Conservation (phyloP, 805 yeast species). For the Pichia membranifaciens region DNA sequence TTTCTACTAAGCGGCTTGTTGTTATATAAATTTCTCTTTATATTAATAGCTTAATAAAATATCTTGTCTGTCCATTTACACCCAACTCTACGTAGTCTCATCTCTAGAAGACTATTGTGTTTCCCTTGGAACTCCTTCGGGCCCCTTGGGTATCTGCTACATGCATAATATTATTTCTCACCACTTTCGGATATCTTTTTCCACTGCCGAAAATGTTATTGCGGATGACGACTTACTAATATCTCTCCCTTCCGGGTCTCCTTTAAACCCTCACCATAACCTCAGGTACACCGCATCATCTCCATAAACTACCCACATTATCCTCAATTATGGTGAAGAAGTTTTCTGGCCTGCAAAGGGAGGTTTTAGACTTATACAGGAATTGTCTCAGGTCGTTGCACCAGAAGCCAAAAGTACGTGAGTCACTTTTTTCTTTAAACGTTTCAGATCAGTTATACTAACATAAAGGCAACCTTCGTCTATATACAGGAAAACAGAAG, state of each 20-base stretch:
- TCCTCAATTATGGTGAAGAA: conserved; percentile 15
- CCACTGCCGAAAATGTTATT: too few relatives aligned
- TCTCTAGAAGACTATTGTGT: background rate
- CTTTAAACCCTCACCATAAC: too few relatives aligned
- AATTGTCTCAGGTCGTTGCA: conserved; percentile 40
- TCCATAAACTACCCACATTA: too few relatives aligned
- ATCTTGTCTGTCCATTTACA: conserved; percentile 10
- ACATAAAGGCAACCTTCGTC: background rate
- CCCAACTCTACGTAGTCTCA: too few relatives aligned
- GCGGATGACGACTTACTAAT: too few relatives aligned
- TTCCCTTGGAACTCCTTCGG: too few relatives aligned
- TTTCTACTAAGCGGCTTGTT: conserved; percentile 62
- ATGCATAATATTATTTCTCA: too few relatives aligned
- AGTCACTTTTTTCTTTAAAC: background rate
- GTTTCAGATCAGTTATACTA: background rate
- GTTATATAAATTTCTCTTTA: conserved; percentile 13
- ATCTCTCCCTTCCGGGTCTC: too few relatives aligned
- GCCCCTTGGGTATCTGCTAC: too few relatives aligned
- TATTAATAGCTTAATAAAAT: conserved; percentile 12
- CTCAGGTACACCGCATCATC: too few relatives aligned
- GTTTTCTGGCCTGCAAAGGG: conserved; percentile 46
- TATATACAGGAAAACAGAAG: conserved; percentile 23
- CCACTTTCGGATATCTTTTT: too few relatives aligned
- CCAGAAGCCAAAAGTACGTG: conserved; percentile 39
- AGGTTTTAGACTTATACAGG: conserved; percentile 46